Percentiles rank a stretch among this genome's conserved stretches.
phyloP scores from a whole-genome alignment of 2,329 filamentous ascomycete genomes.

The Pyrenophora tritici-repentis region DNA sequence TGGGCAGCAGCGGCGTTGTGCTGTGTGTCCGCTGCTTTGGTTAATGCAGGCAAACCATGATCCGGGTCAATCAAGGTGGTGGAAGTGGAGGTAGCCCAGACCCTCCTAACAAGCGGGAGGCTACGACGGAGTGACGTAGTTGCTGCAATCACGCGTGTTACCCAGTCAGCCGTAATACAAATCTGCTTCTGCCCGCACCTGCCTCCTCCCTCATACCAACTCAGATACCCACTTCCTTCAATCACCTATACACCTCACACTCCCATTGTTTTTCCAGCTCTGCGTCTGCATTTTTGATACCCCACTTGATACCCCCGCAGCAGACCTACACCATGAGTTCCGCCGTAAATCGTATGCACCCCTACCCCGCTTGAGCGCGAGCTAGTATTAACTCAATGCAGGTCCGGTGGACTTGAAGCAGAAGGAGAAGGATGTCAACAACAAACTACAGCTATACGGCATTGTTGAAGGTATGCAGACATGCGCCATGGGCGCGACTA shows the following conservation, averaged over 20 bases:
- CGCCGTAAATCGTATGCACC: conserved; percentile 34
- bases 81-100: conserved; percentile 6
- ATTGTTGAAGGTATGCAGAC: conserved; percentile 69
- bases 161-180: conserved; percentile 25
- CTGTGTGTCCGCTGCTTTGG: conserved; percentile 3
- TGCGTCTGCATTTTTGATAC: conserved; percentile 39
- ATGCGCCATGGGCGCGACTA: not conserved
- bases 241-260: conserved; percentile 11
- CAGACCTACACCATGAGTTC: conserved; percentile 28
- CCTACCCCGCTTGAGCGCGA: conserved; percentile 10
- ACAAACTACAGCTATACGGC: conserved; percentile 93
- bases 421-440: conserved; percentile 85
- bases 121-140: conserved; percentile 20
- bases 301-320: conserved; percentile 35
- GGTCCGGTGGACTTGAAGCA: conserved; percentile 70
- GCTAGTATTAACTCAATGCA: conserved; percentile 61
- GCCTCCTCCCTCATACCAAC: conserved; percentile 9
- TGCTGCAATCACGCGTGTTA: conserved; percentile 20
- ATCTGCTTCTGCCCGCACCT: conserved; percentile 20
- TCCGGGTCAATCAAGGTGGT: conserved; percentile 10
- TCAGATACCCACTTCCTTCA: conserved; percentile 13
- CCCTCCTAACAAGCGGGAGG: conserved; percentile 8
- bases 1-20: not conserved
- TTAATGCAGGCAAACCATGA: not conserved
- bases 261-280: conserved; percentile 27